These are phyloP conservation scores for Monosporascus cannonballus DNA, from an alignment of 2,329 filamentous ascomycete species.

Conservation along the genomic window DNA sequence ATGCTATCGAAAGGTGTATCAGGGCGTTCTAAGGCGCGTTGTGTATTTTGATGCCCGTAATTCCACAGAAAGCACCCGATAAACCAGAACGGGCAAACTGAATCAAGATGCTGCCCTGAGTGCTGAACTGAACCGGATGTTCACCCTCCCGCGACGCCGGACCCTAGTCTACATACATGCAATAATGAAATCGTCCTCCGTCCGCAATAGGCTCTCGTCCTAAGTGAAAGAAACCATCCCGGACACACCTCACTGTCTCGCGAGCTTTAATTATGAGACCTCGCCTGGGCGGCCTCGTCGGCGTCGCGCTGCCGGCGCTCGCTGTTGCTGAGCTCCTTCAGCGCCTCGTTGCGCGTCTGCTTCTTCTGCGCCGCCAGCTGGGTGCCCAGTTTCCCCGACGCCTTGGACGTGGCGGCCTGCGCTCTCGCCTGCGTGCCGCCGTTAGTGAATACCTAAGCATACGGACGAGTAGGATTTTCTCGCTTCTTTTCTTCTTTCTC, in stretches of 20 bases:
- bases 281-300: slow-evolving; percentile 53
- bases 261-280: slow-evolving; percentile 48
- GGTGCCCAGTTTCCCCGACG: slow-evolving; percentile 61
- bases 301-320: slow-evolving; percentile 62
- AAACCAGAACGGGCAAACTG: neutral
- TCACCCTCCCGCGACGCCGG: too few relatives aligned
- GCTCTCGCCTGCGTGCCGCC: slow-evolving; percentile 55
- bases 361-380: slow-evolving; percentile 72
- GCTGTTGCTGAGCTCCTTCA: slow-evolving; percentile 61
- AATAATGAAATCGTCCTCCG: neutral
- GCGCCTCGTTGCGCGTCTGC: slow-evolving; percentile 60
- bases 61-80: neutral
- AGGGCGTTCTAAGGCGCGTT: too few relatives aligned
- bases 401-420: slow-evolving; percentile 45
- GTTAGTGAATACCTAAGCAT: neutral
- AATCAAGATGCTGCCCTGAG: neutral
- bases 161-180: too few relatives aligned
- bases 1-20: too few relatives aligned
- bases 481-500: neutral
- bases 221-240: too few relatives aligned
- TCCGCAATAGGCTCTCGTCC: too few relatives aligned
- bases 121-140: neutral
- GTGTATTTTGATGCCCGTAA: too few relatives aligned
- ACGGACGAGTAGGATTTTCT: neutral
- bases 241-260: neutral